These are phyloP conservation scores for Zopfia rhizophila DNA, from an alignment of 2,329 filamentous ascomycete species.

Conservation along the genomic window DNA sequence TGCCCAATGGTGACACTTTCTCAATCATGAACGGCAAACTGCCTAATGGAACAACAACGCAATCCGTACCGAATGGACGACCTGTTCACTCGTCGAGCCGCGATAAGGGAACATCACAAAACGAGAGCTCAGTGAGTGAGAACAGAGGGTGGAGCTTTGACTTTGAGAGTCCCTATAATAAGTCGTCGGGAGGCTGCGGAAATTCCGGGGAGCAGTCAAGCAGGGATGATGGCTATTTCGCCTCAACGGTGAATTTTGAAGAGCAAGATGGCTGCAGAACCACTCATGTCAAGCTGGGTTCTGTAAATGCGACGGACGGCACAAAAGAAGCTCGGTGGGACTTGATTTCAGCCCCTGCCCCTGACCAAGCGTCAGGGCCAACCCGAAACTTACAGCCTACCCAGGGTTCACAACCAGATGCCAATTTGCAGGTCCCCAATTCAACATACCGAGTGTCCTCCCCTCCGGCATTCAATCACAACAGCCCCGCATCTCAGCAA, in stretches of 20 bases:
- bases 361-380: conserved; percentile 26
- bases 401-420: conserved; percentile 29
- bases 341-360: conserved; percentile 27
- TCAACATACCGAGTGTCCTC: conserved; percentile 67
- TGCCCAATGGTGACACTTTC: conserved; percentile 41
- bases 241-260: conserved; percentile 48
- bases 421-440: conserved; percentile 51
- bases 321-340: conserved; percentile 44
- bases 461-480: conserved; percentile 67
- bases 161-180: conserved; percentile 34
- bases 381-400: conserved; percentile 16
- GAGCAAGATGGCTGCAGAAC: conserved; percentile 47
- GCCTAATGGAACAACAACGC: conserved; percentile 40
- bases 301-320: conserved; percentile 35
- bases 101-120: conserved; percentile 51
- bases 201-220: conserved; percentile 37
- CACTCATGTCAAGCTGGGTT: conserved; percentile 50
- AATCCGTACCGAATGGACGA: conserved; percentile 49
- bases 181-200: conserved; percentile 34
- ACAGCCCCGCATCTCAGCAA: conserved; percentile 60
- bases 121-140: conserved; percentile 31
- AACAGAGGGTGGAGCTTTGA: conserved; percentile 30
- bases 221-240: conserved; percentile 60
- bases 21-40: conserved; percentile 46
- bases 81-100: conserved; percentile 43